A percentile compares a stretch with the other conserved stretches of the same genome.
These are phyloP conservation scores for Micromonas commoda DNA, from an alignment of 139 green algal genomes.

Conservation along the genomic window DNA sequence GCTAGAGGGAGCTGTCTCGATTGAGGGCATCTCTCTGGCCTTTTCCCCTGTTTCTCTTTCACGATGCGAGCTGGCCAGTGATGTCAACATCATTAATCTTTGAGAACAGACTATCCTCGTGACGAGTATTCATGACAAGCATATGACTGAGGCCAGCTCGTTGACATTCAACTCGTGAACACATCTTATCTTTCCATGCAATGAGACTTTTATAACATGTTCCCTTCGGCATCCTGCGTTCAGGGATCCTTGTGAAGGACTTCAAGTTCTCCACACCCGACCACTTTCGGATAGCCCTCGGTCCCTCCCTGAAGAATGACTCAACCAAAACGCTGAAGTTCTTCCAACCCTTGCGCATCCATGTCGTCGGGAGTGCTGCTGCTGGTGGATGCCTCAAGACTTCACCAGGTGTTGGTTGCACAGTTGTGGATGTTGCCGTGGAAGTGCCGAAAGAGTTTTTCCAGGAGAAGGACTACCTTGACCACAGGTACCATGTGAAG, in stretches of 20 bases:
- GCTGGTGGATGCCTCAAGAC: background rate
- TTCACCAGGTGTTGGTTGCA: background rate
- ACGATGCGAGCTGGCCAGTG: slow-evolving; percentile 1
- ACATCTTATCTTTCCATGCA: no score
- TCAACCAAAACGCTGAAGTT: slow-evolving; percentile 4
- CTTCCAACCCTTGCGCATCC: background rate
- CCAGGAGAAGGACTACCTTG: slow-evolving; percentile 22
- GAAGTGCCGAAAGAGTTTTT: slow-evolving; percentile 10
- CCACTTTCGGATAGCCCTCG: background rate
- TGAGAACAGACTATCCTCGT: slow-evolving; percentile 26
- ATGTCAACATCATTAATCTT: slow-evolving; percentile 26
- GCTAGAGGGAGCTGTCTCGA: no score
- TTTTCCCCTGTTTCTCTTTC: no score
- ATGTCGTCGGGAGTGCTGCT: background rate
- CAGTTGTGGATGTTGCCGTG: slow-evolving; percentile 7
- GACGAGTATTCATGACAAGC: slow-evolving; percentile 24
- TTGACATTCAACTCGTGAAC: background rate
- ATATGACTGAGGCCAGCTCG: slow-evolving; percentile 22
- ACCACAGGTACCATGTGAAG: slow-evolving; percentile 22
- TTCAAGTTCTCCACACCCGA: background rate
- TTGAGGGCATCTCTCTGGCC: no score
- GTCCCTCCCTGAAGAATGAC: background rate
- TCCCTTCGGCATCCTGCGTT: no score
- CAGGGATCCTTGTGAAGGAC: background rate
- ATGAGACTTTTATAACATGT: no score